Evolutionary conservation across 495 filamentous ascomycete genomes (phyloP), one percentile per base, ranked within the genome.

Genomic region (Cercophora sp.): DNA sequence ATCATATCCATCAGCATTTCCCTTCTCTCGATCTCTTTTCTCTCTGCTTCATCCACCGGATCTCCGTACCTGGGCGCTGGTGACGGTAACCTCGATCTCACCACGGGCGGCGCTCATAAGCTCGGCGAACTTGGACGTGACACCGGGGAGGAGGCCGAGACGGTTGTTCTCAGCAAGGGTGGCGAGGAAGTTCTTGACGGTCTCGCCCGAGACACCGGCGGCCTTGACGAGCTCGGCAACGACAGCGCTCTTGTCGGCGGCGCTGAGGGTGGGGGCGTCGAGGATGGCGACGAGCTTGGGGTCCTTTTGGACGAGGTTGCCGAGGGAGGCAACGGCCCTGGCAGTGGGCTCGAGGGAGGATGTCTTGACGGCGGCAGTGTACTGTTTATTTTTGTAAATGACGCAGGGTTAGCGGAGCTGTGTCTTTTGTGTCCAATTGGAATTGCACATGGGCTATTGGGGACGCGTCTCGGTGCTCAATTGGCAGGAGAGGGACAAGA

Each of bases 161-260:
- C 93, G 83, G 81, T 98, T 97, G 83, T 97, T 96, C 73, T 94
- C 89, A 46, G 92, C 91, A 29, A 98, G 77, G 39, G 91, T 86
- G 37, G 74, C 67, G 56, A 98, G 80, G 77, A 97, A 89, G 81
- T 96, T 95, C 85, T 92, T 92, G 69, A 96, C 76, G 56, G 89
- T 87, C 62, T 89, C 85, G 70, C 87, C 83, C 47, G 77, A 70
- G 55, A 75, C 71, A 47, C 84, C 87, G 51, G 82, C 74, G 63
- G 81, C 80, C 82, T 92, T 95, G 66, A 85, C 74, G 55, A 98
- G 78, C 77, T 96, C 90, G 63, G 74, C 70, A 50, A 96, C 71
- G 69, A 98, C 88, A 68, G 82, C 75, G 62, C 80, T 77, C 81
- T 95, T 96, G 80, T 97, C 90, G 51, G 70, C 70, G 39, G 69